Evolutionary conservation across 768 basidiomycete genomes (phyloP).

Genomic region (Suillus luteus): DNA sequence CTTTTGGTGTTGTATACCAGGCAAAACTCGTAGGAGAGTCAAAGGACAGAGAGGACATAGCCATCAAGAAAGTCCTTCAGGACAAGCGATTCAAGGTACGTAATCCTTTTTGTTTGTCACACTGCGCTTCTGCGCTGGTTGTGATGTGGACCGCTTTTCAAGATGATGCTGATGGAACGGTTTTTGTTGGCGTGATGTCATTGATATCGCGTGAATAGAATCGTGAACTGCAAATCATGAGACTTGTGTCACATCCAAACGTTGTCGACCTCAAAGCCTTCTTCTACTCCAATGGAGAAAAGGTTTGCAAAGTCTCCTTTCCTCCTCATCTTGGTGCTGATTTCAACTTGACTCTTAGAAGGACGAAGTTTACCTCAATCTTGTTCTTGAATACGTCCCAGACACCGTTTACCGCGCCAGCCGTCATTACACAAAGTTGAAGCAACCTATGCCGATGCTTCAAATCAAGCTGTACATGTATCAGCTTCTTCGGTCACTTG

Average conservation of each 20-base stretch:
- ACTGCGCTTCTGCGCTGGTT: background rate
- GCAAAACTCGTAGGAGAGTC: conserved; percentile 77
- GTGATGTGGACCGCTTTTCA: background rate
- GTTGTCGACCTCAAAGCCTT: conserved; percentile 97
- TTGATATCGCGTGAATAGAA: conserved; percentile 56
- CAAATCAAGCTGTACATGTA: conserved; percentile 99
- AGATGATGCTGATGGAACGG: conserved; percentile 18
- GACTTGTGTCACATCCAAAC: conserved; percentile 94
- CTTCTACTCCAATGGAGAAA: conserved; percentile 99
- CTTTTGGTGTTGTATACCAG: conserved; percentile 98
- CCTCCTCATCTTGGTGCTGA: conserved; percentile 14
- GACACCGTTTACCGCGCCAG: conserved; percentile 99
- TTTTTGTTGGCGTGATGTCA: background rate
- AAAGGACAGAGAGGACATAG: conserved; percentile 79
- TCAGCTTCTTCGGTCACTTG: conserved; percentile 95
- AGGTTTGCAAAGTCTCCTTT: conserved; percentile 55
- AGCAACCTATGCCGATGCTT: conserved; percentile 99
- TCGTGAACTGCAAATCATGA: conserved; percentile 99
- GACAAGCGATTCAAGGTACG: conserved; percentile 99
- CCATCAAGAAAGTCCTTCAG: conserved; percentile 99
- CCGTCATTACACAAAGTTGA: conserved; percentile 98
- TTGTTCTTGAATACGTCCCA: conserved; percentile 98
- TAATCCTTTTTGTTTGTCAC: conserved; percentile 22
- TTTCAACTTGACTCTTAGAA: conserved; percentile 55
- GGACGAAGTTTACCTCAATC: conserved; percentile 99